Evolutionary conservation across 257 asterid species (phyloP), one percentile per base, ranked within the genome.

Genomic region (Primulina tabacum): DNA sequence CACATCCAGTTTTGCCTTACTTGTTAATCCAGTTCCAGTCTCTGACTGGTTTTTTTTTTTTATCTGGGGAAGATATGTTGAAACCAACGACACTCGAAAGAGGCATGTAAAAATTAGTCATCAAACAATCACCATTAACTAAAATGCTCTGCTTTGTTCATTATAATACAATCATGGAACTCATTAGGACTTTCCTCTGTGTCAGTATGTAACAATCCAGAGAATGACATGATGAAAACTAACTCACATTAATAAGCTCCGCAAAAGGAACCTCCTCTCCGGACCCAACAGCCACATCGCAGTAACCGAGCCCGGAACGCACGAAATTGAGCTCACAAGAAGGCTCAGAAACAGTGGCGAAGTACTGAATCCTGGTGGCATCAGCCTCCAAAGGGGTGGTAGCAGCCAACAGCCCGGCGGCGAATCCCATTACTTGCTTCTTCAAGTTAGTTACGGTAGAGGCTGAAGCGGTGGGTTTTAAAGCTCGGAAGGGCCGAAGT

Each of bases 311-410:
- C 4, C 96, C 95, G 10, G 96, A 92, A 5, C 74, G 79, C 6
- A 82, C 96, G 16, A 82, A 89, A 47, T 62, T 89, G 78, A 92
- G 80, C 85, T 89, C 94, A 57, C 98, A 92, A 16, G 87, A 71
- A 1, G 98, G 98, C 72, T 92, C 96, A 11, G 96, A 62, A 0
- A 84, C 80, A 37, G 97, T 92, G 75, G 98, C 98, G 72, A 77
- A 92, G 84, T 92, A 92, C 81, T 92, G 85, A 37, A 92, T 85
- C 68, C 96, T 80, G 28, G 96, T 89, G 79, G 97, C 96, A 35
- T 80, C 85, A 11, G 95, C 94, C 77, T 78, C 89, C 73, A 87
- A 52, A 33, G 97, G 95, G 16, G 87, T 11, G 34, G 88, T 72
- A 38, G 96, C 88, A 62, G 98, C 90, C 62, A 89, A 55, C 37